Percentiles rank a stretch among this genome's conserved stretches.
phyloP scores from a whole-genome alignment of 2,329 filamentous ascomycete genomes.

The Penicillium sp. region DNA sequence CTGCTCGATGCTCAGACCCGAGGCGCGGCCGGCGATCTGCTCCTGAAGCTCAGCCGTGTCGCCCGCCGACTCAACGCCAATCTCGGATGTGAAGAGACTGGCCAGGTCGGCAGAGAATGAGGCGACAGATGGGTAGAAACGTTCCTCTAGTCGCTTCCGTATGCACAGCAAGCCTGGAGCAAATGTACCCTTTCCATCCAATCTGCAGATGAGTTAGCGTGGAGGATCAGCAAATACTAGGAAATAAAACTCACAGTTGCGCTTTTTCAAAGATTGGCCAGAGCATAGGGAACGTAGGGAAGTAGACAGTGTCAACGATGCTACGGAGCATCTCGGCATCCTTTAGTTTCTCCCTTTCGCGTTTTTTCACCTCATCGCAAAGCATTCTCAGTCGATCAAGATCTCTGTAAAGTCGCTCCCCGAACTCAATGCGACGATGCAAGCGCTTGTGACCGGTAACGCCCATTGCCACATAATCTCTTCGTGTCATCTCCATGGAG shows the following conservation, averaged over 20 bases:
- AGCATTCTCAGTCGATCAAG: slow-evolving; percentile 70
- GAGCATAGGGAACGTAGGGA: slow-evolving; percentile 74
- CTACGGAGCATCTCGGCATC: slow-evolving; percentile 70
- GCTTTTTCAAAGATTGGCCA: slow-evolving; percentile 75
- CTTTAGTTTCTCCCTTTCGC: slow-evolving; percentile 73
- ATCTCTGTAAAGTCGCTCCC: slow-evolving; percentile 59
- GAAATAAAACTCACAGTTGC: slow-evolving; percentile 60
- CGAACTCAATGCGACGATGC: slow-evolving; percentile 81
- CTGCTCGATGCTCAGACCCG: slow-evolving; percentile 56
- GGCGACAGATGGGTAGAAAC: slow-evolving; percentile 57
- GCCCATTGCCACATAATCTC: slow-evolving; percentile 95
- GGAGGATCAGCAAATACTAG: not conserved
- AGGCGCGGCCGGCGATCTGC: slow-evolving; percentile 47
- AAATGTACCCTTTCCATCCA: slow-evolving; percentile 54
- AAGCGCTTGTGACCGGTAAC: slow-evolving; percentile 73
- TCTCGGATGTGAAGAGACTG: slow-evolving; percentile 52
- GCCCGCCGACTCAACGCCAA: slow-evolving; percentile 47
- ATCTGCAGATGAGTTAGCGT: slow-evolving; percentile 29
- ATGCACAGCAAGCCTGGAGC: slow-evolving; percentile 51
- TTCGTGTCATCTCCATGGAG: slow-evolving; percentile 91
- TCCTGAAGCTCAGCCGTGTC: slow-evolving; percentile 47
- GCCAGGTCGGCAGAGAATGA: slow-evolving; percentile 58
- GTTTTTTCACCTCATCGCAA: slow-evolving; percentile 65
- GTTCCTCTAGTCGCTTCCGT: slow-evolving; percentile 51
- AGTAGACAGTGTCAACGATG: slow-evolving; percentile 85